phyloP scores from a whole-genome alignment of 1,284 basidiomycete species.

The Stereum hirsutum region DNA sequence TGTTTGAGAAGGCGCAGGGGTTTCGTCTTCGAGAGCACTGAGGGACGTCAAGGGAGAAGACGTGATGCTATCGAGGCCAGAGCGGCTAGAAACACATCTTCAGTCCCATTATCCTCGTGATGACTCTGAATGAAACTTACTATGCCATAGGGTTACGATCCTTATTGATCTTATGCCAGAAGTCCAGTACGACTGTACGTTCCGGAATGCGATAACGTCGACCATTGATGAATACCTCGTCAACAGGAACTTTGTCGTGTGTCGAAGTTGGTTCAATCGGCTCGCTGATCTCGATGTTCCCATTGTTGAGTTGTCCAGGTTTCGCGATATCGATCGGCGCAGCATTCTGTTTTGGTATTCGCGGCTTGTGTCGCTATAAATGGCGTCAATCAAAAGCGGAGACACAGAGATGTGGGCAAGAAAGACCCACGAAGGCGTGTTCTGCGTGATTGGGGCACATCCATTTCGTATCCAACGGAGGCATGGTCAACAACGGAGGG shows the following conservation, averaged over 20 bases:
- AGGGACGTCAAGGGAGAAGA: constrained; percentile 71
- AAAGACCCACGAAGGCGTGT: constrained; percentile 59
- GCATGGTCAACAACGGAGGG: constrained; percentile 84
- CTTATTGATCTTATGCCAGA: constrained; percentile 81
- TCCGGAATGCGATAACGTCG: constrained; percentile 93
- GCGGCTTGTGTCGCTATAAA: constrained; percentile 59
- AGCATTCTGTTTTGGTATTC: constrained; percentile 64
- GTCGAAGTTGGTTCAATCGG: constrained; percentile 38
- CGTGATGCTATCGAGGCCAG: constrained; percentile 33
- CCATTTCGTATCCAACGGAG: constrained; percentile 87
- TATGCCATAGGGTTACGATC: constrained; percentile 26
- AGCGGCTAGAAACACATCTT: too few species aligned
- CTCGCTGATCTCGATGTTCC: constrained; percentile 84
- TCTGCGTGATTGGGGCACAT: constrained; percentile 98
- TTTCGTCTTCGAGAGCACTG: constrained; percentile 62
- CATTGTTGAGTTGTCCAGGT: constrained; percentile 76
- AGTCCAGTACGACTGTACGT: constrained; percentile 85
- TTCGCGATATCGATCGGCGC: constrained; percentile 64
- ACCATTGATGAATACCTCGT: constrained; percentile 76
- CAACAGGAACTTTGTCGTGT: constrained; percentile 42
- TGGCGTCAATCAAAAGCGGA: not conserved
- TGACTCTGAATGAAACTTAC: constrained; percentile 33
- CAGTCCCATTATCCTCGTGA: too few species aligned
- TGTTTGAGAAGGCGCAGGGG: constrained; percentile 19
- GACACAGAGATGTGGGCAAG: constrained; percentile 6